A percentile compares a stretch with the other conserved stretches of the same genome.
Evolutionary conservation across 371 early-diverging fungal species (phyloP).

Genomic region (Paraphysoderma sedebokerense): DNA sequence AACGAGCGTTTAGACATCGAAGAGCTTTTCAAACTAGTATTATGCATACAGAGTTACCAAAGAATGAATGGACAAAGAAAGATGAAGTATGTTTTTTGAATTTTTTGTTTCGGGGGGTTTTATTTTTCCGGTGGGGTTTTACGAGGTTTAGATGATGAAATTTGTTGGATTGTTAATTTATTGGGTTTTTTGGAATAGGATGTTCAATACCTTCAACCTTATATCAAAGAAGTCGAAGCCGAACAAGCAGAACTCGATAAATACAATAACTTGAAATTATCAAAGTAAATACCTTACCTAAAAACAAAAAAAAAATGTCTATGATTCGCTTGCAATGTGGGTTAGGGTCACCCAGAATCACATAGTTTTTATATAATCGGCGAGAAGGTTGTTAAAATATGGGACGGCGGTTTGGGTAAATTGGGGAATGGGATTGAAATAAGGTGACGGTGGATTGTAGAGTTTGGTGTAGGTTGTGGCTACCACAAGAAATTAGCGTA

Average conservation of each 20-base stretch:
- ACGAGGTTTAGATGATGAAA: background rate
- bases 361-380: too few relatives aligned
- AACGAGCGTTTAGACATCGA: conserved; percentile 67
- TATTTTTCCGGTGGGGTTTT: background rate
- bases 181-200: conserved; percentile 21
- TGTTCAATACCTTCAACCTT: conserved; percentile 64
- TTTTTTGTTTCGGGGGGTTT: background rate
- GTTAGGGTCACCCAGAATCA: too few relatives aligned
- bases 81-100: conserved; percentile 29
- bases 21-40: conserved; percentile 62
- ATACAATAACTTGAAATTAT: background rate
- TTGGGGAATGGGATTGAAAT: too few relatives aligned
- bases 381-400: too few relatives aligned
- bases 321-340: too few relatives aligned
- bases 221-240: conserved; percentile 62
- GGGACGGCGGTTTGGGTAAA: too few relatives aligned
- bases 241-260: conserved; percentile 61
- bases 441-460: too few relatives aligned
- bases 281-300: background rate
- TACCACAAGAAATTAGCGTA: too few relatives aligned
- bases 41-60: conserved; percentile 48
- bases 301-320: too few relatives aligned
- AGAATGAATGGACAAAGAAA: conserved; percentile 56
- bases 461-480: too few relatives aligned
- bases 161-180: background rate